These are phyloP conservation scores for Teratosphaeria epicoccoides DNA, from an alignment of 2,329 filamentous ascomycete genomes.

Conservation along the genomic window DNA sequence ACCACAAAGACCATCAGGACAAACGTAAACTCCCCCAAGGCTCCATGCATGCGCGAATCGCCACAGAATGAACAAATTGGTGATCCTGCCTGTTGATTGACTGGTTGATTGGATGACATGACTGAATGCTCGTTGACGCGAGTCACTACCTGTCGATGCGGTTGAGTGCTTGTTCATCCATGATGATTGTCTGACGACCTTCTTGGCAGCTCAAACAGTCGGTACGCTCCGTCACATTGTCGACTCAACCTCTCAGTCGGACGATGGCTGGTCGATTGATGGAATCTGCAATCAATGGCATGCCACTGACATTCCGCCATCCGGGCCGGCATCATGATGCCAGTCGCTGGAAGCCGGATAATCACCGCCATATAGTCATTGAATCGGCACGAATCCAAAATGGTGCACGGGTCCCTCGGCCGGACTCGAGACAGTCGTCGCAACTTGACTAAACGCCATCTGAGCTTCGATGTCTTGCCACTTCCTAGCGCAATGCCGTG, in stretches of 20 bases:
- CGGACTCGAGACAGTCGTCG: conserved; percentile 20
- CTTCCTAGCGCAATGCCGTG: conserved; percentile 40
- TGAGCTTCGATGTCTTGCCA: conserved; percentile 36
- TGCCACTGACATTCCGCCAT: background rate
- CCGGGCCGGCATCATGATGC: background rate
- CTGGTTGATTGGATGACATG: too few relatives aligned
- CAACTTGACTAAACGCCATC: conserved; percentile 16
- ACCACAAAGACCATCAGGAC: background rate
- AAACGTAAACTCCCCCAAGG: background rate
- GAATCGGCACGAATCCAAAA: conserved; percentile 21
- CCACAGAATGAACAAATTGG: background rate
- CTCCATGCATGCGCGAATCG: background rate
- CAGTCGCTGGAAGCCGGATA: background rate
- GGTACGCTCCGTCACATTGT: too few relatives aligned
- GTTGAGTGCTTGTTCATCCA: too few relatives aligned
- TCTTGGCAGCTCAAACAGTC: too few relatives aligned
- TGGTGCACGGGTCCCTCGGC: conserved; percentile 18
- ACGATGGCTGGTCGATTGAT: too few relatives aligned
- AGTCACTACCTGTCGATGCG: too few relatives aligned
- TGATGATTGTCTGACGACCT: too few relatives aligned
- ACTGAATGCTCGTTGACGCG: too few relatives aligned
- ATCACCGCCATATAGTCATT: conserved; percentile 17
- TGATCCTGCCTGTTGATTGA: too few relatives aligned
- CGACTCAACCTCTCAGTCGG: too few relatives aligned
- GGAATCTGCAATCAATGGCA: too few relatives aligned